These are phyloP conservation scores for Trichoderma parareesei DNA, from an alignment of 495 filamentous ascomycete species.

Conservation along the genomic window DNA sequence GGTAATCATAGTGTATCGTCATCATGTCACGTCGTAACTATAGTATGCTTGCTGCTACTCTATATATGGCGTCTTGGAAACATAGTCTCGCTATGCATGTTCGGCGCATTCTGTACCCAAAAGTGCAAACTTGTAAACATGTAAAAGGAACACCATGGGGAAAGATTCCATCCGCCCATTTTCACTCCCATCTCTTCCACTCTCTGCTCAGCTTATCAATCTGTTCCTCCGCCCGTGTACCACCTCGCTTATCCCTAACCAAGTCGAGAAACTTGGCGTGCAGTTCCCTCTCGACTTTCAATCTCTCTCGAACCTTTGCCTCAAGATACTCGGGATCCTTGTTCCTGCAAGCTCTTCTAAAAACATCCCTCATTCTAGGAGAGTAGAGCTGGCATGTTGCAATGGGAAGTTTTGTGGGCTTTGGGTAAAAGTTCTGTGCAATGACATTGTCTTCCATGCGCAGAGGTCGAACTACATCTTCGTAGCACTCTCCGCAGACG, in stretches of 20 bases:
- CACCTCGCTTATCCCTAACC: conserved; percentile 33
- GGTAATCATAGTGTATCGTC: background rate
- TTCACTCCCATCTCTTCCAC: conserved; percentile 49
- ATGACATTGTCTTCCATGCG: conserved; percentile 42
- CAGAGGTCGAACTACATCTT: conserved; percentile 58
- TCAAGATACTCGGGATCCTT: conserved; percentile 51
- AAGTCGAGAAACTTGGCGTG: conserved; percentile 23
- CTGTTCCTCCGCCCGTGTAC: conserved; percentile 41
- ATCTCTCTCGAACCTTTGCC: conserved; percentile 37
- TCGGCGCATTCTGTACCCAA: background rate
- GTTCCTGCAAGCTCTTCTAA: conserved; percentile 48
- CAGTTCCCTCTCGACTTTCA: conserved; percentile 27
- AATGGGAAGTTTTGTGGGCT: conserved; percentile 36
- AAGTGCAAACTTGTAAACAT: background rate
- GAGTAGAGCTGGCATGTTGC: conserved; percentile 68
- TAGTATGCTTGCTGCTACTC: background rate
- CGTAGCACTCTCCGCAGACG: conserved; percentile 51
- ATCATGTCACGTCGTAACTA: background rate
- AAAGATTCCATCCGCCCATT: background rate
- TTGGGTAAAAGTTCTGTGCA: conserved; percentile 49
- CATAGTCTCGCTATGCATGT: conserved; percentile 1
- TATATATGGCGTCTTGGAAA: background rate
- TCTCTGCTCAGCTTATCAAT: conserved; percentile 39
- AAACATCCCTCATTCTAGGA: conserved; percentile 61
- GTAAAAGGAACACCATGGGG: background rate